Evolutionary conservation across 2,329 filamentous ascomycete species (phyloP).

Genomic region (Colletotrichum sp.): DNA sequence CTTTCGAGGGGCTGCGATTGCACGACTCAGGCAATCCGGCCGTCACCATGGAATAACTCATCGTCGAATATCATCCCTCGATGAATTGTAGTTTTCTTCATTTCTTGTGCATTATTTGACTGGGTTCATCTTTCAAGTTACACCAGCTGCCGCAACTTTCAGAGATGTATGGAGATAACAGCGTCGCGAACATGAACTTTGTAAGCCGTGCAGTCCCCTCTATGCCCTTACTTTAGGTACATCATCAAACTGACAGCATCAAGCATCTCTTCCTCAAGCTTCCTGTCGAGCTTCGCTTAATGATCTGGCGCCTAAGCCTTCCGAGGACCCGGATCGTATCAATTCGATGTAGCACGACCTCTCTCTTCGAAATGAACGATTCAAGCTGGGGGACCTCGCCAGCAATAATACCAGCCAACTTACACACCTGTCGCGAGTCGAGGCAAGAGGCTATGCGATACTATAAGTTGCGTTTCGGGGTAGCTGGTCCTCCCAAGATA

Average conservation of each 20-base stretch:
- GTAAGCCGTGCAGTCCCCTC: background rate
- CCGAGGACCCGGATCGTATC: background rate
- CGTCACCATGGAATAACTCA: background rate
- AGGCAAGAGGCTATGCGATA: background rate
- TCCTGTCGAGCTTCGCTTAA: too few relatives aligned
- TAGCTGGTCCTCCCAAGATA: background rate
- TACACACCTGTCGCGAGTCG: background rate
- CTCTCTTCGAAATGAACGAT: background rate
- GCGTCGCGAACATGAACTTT: background rate
- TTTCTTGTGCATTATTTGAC: background rate
- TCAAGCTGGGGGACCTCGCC: background rate
- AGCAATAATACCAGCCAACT: background rate
- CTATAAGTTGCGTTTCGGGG: background rate
- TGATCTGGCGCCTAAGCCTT: background rate
- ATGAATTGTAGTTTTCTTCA: background rate
- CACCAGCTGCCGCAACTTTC: background rate
- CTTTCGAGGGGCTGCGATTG: background rate
- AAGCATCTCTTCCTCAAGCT: background rate
- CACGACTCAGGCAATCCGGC: background rate
- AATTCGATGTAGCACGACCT: background rate
- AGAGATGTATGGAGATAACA: background rate
- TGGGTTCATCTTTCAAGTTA: background rate
- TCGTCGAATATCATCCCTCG: background rate
- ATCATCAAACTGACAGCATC: background rate
- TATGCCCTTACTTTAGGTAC: background rate